Conservation (phyloP, 2,329 filamentous ascomycete genomes). For the Talaromyces atroroseus region DNA sequence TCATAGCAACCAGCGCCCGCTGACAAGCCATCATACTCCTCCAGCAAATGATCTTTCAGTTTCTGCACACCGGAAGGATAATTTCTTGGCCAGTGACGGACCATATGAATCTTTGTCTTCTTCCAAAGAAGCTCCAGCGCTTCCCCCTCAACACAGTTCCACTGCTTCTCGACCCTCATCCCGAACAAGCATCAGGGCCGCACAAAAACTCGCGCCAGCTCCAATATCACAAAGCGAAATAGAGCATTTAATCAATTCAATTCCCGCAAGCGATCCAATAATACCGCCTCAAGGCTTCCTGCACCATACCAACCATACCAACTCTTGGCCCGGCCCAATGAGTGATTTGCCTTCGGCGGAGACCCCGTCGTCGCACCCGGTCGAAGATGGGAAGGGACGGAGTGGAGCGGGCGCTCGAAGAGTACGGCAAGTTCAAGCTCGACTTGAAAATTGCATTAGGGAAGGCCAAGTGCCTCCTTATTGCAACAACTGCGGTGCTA, state of each 20-base stretch:
- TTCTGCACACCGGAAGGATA: constrained; percentile 19
- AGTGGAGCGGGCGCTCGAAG: constrained; percentile 56
- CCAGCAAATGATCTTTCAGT: constrained; percentile 16
- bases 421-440: constrained; percentile 58
- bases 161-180: constrained; percentile 34
- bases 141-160: constrained; percentile 24
- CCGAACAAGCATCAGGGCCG: constrained; percentile 29
- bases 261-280: constrained; percentile 50
- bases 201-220: constrained; percentile 35
- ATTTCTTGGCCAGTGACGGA: constrained; percentile 18
- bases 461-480: constrained; percentile 80
- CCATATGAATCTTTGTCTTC: constrained; percentile 15
- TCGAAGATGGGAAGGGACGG: constrained; percentile 33
- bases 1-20: neutral
- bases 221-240: constrained; percentile 31
- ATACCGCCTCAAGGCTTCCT: constrained; percentile 25
- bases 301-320: constrained; percentile 38
- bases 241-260: constrained; percentile 26
- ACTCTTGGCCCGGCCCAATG: constrained; percentile 42
- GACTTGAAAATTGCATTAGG: constrained; percentile 56
- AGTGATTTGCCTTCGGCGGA: constrained; percentile 41
- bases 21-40: constrained; percentile 1
- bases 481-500: constrained; percentile 88
- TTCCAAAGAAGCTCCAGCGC: constrained; percentile 19
- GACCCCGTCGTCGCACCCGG: constrained; percentile 25